Evolutionary conservation across 345 rosid species (phyloP).

Genomic region (Trapa incisa): DNA sequence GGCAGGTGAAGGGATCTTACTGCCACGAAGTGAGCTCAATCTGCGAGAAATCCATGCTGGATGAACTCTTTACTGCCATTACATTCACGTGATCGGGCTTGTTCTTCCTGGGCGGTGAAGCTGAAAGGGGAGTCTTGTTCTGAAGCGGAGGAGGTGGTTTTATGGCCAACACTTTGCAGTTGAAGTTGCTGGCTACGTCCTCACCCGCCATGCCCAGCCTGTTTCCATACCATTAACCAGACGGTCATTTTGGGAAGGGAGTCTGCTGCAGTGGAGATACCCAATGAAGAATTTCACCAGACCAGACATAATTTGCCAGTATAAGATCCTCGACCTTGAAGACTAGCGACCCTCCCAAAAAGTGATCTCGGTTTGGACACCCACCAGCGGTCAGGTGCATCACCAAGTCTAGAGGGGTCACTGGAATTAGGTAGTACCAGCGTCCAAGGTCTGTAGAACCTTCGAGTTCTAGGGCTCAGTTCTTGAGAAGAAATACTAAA

Average conservation of each 20-base stretch:
- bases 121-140: background rate
- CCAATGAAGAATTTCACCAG: background rate
- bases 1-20: constrained; percentile 13
- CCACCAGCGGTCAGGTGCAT: background rate
- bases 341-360: no score
- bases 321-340: no score
- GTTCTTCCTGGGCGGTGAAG: constrained; percentile 5
- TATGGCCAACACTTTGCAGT: constrained; percentile 32
- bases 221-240: background rate
- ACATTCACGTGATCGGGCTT: constrained; percentile 1
- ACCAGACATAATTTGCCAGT: background rate
- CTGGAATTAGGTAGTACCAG: background rate
- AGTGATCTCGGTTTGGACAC: no score
- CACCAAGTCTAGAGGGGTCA: background rate
- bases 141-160: constrained; percentile 17
- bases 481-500: background rate
- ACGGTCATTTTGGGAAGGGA: background rate
- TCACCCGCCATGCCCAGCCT: constrained; percentile 28
- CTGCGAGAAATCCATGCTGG: constrained; percentile 29
- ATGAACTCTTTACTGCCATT: constrained; percentile 8
- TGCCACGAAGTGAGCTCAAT: constrained; percentile 17
- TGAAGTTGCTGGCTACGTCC: constrained; percentile 19
- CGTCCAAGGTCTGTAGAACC: background rate
- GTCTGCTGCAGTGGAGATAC: background rate
- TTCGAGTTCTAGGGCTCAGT: no score